Conservation (phyloP, 257 asterid species). For the Vinca minor region DNA sequence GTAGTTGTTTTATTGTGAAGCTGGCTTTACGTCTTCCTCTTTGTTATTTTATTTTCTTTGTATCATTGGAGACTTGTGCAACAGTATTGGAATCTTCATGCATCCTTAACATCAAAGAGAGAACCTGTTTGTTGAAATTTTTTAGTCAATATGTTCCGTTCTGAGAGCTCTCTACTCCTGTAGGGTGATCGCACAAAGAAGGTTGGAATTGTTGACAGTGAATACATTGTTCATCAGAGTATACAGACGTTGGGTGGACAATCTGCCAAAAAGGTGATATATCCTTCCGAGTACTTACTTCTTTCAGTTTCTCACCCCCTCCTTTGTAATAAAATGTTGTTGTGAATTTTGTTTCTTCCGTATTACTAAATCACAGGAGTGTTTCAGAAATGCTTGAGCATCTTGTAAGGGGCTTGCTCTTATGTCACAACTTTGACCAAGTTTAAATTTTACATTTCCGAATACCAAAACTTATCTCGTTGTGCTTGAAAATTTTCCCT, state of each 20-base stretch:
- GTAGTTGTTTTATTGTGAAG: too few relatives aligned
- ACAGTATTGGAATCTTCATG: background rate
- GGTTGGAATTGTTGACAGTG: conserved; percentile 94
- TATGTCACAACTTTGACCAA: background rate
- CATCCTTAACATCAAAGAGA: background rate
- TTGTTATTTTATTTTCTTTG: background rate
- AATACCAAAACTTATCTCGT: background rate
- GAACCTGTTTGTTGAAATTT: background rate
- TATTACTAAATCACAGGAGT: too few relatives aligned
- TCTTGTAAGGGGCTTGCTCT: background rate
- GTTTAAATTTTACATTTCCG: background rate
- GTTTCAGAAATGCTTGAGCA: background rate
- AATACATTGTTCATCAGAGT: conserved; percentile 89
- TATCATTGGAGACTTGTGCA: too few relatives aligned
- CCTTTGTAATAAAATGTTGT: background rate
- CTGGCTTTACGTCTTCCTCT: background rate
- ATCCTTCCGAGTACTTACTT: background rate
- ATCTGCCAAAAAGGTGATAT: conserved; percentile 51
- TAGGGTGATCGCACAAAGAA: conserved; percentile 86
- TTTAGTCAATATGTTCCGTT: background rate
- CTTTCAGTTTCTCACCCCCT: too few relatives aligned
- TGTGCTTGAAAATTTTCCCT: background rate
- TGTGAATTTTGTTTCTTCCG: background rate
- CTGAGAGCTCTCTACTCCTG: conserved; percentile 6
- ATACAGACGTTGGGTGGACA: conserved; percentile 92